Evolutionary conservation across 768 basidiomycete species (phyloP), one percentile per base, ranked within the genome.

Genomic region (Phanerodontia chrysosporium): DNA sequence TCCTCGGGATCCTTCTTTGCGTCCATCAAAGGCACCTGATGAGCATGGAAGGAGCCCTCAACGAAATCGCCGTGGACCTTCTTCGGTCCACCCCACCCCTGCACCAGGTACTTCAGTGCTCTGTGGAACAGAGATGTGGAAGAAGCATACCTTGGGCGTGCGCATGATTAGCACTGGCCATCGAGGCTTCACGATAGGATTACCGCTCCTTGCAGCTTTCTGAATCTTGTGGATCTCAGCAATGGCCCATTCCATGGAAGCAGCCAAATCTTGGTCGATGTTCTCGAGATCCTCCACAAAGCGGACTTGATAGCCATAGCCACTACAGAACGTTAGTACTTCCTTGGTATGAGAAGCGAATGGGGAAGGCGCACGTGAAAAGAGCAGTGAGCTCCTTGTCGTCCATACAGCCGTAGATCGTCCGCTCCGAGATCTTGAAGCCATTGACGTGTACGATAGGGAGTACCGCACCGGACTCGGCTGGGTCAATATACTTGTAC

Each of bases 381-480:
- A 93, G 75, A 0, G 86, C 75, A 18, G 75, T 80, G 27, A 95
- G 73, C 69, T 95, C 94, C 66, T 88, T 86, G 69, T 96, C 80
- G 66, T 95, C 93, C 92, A 95, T 94, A 22, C 87, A 87, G 42
- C 93, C 94, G 59, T 85, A 88, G 59, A 97, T 88, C 16, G 94
- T 95, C 36, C 92, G 82, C 68, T 95, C 91, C 0, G 89, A 91
- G 61, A 95, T 95, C 78, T 94, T 90, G 81, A 91, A 92, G 16
- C 90, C 88, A 63, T 94, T 94, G 62, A 89, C 82, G 67, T 94
- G 90, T 1, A 97, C 77, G 62, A 95, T 91, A 25, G 93, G 94
- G n/a, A 97, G 75, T 21, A 95, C 91, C 0, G 94, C 92, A 21
- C 94, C 93, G 2, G 87, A 89, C 73, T 95, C 93, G 16, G 82